Base-by-base conservation (phyloP, 2,329 filamentous ascomycete species). In the Alternaria solani region DNA sequence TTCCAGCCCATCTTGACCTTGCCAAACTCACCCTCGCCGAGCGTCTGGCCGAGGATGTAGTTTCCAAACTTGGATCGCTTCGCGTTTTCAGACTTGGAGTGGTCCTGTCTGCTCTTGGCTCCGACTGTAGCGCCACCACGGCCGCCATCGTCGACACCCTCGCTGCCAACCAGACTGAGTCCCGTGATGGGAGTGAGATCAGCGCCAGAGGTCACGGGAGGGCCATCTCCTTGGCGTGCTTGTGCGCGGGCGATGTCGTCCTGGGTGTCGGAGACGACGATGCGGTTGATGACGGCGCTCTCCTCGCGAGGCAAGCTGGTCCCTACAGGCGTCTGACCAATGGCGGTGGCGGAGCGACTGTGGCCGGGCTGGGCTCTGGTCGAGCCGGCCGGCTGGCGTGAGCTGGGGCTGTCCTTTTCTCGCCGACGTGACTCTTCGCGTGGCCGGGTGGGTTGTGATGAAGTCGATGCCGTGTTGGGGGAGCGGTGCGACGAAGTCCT, bases 1-100 rank as follows among this genome's bases (percentile, higher is more conserved):
- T 97, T 98, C 95, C 95, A 99, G 26, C 95, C 95, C 74, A 98
- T 88, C 80, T 97, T 98, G 72, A 99, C 95, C 78, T 99, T 99
- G 67, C 95, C 95, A 77, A 99, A 99, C 80, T 99, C 95, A 63
- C 95, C 95, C 82, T 99, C 95, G 51, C 95, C 95, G 51, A 99
- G 90, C 2, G 94, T 98, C 78, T 97, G 94, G 36, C 95, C 95
- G 4, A 99, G 86, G 62, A 96, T 93, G 79, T 98, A 99, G 65
- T 97, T 93, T 61, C 94, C 94, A 76, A 99, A 98, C 67, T 92
- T 94, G 42, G 91, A 93, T 66, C 91, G 88, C 82, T 96, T 97
- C 61, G 85, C 81, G 20, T 82, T 80, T 46, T 77, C 72, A 32
- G 76, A 76, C 55, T 80, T 80, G 46, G 86, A 86, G 71, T 88